A percentile compares a stretch with the other conserved stretches of the same genome.
phyloP scores from a whole-genome alignment of 2,329 filamentous ascomycete genomes.

The Colletotrichum orbiculare region DNA sequence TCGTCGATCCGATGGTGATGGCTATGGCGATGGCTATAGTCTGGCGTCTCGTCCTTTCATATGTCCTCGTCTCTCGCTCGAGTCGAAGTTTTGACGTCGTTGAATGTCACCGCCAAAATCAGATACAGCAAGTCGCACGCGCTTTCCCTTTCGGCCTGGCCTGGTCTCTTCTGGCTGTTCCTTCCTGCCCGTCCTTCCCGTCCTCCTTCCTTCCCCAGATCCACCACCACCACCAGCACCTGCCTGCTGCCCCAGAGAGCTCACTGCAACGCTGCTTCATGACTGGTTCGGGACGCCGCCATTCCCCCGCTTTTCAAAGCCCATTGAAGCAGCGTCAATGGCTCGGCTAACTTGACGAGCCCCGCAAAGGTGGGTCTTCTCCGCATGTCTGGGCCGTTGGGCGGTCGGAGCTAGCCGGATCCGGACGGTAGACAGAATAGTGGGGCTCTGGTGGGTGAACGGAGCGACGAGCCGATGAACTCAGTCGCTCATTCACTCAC shows the following conservation, averaged over 20 bases:
- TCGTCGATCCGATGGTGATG: slow-evolving; percentile 2
- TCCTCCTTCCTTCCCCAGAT: slow-evolving; percentile 11
- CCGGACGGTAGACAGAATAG: fast-evolving
- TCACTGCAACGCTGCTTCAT: no score
- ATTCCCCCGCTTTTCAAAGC: slow-evolving; percentile 25
- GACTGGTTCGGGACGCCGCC: slow-evolving; percentile 2
- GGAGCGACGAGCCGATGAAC: slow-evolving; percentile 33
- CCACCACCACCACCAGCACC: background rate
- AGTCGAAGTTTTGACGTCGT: slow-evolving; percentile 1
- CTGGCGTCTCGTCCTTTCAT: background rate
- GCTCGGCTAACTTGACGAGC: slow-evolving; percentile 13
- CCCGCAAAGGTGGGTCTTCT: slow-evolving; percentile 20
- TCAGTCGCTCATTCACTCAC: background rate
- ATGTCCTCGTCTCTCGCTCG: slow-evolving; percentile 6
- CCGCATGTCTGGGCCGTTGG: slow-evolving; percentile 27
- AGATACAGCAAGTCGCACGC: slow-evolving; percentile 27
- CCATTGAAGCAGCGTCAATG: slow-evolving; percentile 6
- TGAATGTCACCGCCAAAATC: slow-evolving; percentile 13
- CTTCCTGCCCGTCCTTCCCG: slow-evolving; percentile 2
- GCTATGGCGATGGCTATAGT: background rate
- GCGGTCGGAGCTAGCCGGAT: background rate
- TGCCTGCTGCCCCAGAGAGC: no score
- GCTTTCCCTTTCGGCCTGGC: background rate
- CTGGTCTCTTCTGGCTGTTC: background rate
- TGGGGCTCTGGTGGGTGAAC: slow-evolving; percentile 15